Percentiles rank a stretch among this genome's conserved stretches.
These are phyloP conservation scores for Ascochyta rabiei DNA, from an alignment of 2,329 filamentous ascomycete species.

Conservation along the genomic window DNA sequence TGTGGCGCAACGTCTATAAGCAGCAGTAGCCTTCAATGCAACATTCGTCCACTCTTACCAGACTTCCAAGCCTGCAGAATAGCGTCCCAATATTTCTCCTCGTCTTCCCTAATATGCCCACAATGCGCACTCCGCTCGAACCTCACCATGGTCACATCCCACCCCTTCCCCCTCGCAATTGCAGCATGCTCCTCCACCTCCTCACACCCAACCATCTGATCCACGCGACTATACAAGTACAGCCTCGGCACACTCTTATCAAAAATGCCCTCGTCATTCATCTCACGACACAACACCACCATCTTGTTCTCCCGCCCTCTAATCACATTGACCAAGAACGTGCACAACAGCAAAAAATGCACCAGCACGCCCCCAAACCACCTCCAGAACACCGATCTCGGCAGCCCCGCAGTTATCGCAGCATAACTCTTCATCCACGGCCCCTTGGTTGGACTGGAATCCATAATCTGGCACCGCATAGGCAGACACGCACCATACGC, in stretches of 20 bases:
- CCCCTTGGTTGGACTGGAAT: slow-evolving; percentile 44
- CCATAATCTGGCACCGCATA: slow-evolving; percentile 40
- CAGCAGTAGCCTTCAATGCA: background rate
- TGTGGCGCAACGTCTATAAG: slow-evolving; percentile 50
- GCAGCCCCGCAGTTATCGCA: slow-evolving; percentile 39
- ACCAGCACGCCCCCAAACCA: slow-evolving; percentile 35
- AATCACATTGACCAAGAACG: slow-evolving; percentile 26
- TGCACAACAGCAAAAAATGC: slow-evolving; percentile 33
- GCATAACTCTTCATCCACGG: slow-evolving; percentile 39
- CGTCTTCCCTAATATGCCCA: slow-evolving; percentile 64
- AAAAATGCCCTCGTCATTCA: slow-evolving; percentile 40
- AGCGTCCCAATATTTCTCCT: slow-evolving; percentile 63
- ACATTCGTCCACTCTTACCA: slow-evolving; percentile 11
- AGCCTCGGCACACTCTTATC: slow-evolving; percentile 52
- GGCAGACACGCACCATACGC: slow-evolving; percentile 28
- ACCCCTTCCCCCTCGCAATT: slow-evolving; percentile 57
- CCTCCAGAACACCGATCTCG: slow-evolving; percentile 30
- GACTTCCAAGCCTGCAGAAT: slow-evolving; percentile 41
- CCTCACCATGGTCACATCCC: slow-evolving; percentile 55
- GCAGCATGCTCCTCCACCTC: slow-evolving; percentile 63
- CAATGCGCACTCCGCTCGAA: slow-evolving; percentile 67
- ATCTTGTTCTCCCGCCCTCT: slow-evolving; percentile 34
- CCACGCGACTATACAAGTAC: slow-evolving; percentile 65
- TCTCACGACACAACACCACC: slow-evolving; percentile 33
- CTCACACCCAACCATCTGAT: slow-evolving; percentile 61